Conservation (phyloP, 306 rosid genomes). For the Cucurbita moschata region DNA sequence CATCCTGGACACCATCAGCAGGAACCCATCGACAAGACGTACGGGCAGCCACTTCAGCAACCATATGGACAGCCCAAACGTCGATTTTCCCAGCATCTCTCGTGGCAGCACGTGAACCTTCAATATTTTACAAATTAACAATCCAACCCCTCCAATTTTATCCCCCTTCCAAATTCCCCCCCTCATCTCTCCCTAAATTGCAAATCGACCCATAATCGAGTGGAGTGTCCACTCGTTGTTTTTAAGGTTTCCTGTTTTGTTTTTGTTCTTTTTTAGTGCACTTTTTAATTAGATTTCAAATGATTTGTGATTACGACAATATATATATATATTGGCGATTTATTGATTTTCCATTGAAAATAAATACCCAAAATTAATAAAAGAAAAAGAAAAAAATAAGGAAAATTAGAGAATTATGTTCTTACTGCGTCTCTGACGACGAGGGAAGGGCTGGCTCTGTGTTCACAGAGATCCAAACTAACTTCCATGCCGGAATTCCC, state of each 20-base stretch:
- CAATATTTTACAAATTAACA: background rate
- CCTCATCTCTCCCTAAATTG: background rate
- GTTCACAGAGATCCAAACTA: conserved; percentile 58
- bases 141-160: background rate
- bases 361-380: background rate
- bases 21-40: conserved; percentile 52
- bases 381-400: background rate
- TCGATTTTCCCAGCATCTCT: conserved; percentile 99
- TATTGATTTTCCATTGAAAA: background rate
- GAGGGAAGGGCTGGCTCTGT: conserved; percentile 45
- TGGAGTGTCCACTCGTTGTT: conserved; percentile 1
- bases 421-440: conserved; percentile 54
- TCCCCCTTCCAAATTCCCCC: background rate
- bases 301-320: conserved; percentile 10
- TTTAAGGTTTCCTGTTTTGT: conserved; percentile 6
- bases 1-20: conserved; percentile 57
- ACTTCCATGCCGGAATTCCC: conserved; percentile 81
- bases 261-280: background rate
- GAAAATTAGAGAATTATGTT: background rate
- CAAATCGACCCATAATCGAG: background rate
- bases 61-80: conserved; percentile 99
- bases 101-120: conserved; percentile 96
- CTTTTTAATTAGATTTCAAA: background rate
- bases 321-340: background rate
- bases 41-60: conserved; percentile 89